Base-by-base conservation (phyloP, 2,329 filamentous ascomycete genomes). In the Hypomyces rosellus region DNA sequence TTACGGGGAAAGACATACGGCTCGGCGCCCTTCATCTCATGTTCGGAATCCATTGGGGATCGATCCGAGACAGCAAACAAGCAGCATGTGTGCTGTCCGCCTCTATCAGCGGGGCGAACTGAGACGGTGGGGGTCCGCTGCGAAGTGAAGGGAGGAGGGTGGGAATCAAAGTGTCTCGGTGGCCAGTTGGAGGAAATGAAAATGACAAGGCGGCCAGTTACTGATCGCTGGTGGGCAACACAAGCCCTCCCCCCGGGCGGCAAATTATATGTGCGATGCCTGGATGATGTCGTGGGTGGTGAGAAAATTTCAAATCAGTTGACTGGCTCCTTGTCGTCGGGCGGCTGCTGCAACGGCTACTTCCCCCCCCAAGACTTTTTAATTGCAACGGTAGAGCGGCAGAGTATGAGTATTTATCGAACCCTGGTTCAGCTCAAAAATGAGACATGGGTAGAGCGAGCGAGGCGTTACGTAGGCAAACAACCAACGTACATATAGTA, bases 381-480 rank as follows among this genome's bases (percentile, higher is more conserved):
- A 6, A 30, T 30, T 30, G 39, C 39, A 22, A 30, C 33, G 39
- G 41, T 36, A 30, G 30, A 40, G 11, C 16, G 22, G 36, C 18
- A 22, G 20, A 20, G 13, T 42, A 5, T 13, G 13, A 20, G 39
- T 42, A n/a, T 30, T 30, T 45, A 45, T 45, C 42, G n/a, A 15
- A 45, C 33, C 20, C 42, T 45, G 42, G 42, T 45, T 45, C 42
- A 45, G 42, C 42, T 45, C 22, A 43, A 43, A 30, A 30, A 30
- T 30, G 25, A 30, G 25, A 30, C 25, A 30, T 30, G 25, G 25
- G 8, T 30, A 30, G 9, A 8, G 6, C 4, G 22, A 25, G 22
- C 25, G 25, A 30, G 25, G 25, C 25, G 9, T 30, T 30, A 30
- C 25, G 25, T 30, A 30, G 4, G 25, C 25, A 30, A 30, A 30